These are phyloP conservation scores for Psilocybe mexicana DNA, from an alignment of 1,284 basidiomycete species.

Conservation along the genomic window DNA sequence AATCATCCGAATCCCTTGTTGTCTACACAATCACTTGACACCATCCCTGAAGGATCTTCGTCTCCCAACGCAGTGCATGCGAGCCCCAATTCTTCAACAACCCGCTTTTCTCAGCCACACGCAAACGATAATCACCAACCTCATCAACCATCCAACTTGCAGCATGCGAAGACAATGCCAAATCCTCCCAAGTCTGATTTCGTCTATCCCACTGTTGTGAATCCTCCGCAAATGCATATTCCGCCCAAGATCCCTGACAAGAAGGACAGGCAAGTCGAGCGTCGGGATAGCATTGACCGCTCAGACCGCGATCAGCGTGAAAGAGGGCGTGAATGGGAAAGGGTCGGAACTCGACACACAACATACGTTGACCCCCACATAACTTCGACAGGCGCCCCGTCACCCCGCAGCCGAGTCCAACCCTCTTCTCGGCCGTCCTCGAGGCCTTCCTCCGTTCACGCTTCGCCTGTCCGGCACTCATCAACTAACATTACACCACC, in stretches of 20 bases:
- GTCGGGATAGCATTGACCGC: conserved; percentile 3
- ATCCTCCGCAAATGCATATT: conserved; percentile 1
- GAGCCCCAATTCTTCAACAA: background rate
- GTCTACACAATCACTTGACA: conserved; percentile 26
- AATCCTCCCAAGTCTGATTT: conserved; percentile 9
- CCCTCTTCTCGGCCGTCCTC: conserved; percentile 17
- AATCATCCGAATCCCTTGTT: conserved; percentile 33
- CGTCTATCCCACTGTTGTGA: background rate
- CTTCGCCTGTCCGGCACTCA: conserved; percentile 11
- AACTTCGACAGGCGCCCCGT: conserved; percentile 8
- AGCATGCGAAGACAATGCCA: conserved; percentile 10
- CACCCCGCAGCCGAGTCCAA: conserved; percentile 10
- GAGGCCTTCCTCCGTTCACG: conserved; percentile 10
- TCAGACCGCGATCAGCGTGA: conserved; percentile 4
- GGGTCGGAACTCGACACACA: conserved; percentile 21
- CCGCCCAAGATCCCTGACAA: conserved; percentile 3
- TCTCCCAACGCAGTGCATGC: conserved; percentile 3
- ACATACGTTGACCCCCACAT: conserved; percentile 22
- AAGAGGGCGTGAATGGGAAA: conserved; percentile 4
- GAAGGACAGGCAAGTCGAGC: conserved; percentile 5
- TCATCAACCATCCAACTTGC: background rate
- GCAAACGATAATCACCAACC: background rate
- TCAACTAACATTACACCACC: conserved; percentile 4
- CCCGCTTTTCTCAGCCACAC: background rate
- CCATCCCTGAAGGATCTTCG: conserved; percentile 30